phyloP scores from a whole-genome alignment of 2,329 filamentous ascomycete species.

The Incumbomyces lentus region DNA sequence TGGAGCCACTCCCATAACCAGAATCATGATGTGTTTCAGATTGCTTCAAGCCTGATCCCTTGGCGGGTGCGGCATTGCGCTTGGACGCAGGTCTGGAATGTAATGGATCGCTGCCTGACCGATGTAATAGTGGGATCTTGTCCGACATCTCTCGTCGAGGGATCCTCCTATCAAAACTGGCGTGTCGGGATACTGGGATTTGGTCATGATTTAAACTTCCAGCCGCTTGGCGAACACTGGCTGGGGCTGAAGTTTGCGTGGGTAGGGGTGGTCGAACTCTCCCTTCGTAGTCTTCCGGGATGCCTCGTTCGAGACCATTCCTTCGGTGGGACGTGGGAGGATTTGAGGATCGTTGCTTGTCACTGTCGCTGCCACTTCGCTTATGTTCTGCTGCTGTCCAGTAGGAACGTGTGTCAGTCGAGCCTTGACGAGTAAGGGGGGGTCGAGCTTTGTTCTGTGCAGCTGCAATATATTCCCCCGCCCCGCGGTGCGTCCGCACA shows the following conservation, averaged over 20 bases:
- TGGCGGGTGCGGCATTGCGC: slow-evolving; percentile 21
- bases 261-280: slow-evolving; percentile 27
- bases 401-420: not conserved
- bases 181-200: slow-evolving; percentile 23
- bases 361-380: slow-evolving; percentile 19
- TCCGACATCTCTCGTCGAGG: slow-evolving; percentile 13
- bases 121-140: slow-evolving; percentile 24
- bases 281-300: slow-evolving; percentile 20
- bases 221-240: not conserved
- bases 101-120: slow-evolving; percentile 25
- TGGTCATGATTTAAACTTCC: slow-evolving; percentile 10
- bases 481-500: slow-evolving; percentile 24
- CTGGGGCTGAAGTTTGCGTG: slow-evolving; percentile 26
- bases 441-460: slow-evolving; percentile 7
- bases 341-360: slow-evolving; percentile 24
- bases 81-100: slow-evolving; percentile 17
- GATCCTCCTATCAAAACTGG: slow-evolving; percentile 3
- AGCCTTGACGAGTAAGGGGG: slow-evolving; percentile 1
- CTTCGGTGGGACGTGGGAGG: slow-evolving; percentile 23
- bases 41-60: slow-evolving; percentile 29
- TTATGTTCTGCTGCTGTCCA: slow-evolving; percentile 9
- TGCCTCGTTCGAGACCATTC: not conserved
- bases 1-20: slow-evolving; percentile 31
- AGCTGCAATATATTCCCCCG: slow-evolving; percentile 30
- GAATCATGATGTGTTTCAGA: slow-evolving; percentile 30